Base-by-base conservation (phyloP, 108 stramenopile species). In the Chaetoceros muelleri region DNA sequence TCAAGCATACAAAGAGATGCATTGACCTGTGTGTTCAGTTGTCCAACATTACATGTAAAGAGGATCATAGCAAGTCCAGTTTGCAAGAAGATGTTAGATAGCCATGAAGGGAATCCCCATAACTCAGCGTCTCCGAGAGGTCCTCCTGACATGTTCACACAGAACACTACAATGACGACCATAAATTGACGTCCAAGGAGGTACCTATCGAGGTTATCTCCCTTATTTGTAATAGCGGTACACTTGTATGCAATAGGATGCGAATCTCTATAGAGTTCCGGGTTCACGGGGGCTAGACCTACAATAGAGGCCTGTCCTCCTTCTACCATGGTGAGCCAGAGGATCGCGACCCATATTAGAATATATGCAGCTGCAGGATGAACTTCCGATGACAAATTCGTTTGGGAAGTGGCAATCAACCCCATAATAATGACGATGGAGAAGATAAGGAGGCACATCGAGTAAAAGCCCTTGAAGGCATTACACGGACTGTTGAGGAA, bases 181-280 rank as follows among this genome's bases (percentile, higher is more conserved):
- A 90, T 81, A 74, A 90, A 86, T 66, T 90, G 88, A 80, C 89
- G 80, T 46, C 88, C 84, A 72, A 90, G 65, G 7, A 90, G 60
- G 72, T 81, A 90, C 24, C 87, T 77, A 45, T 90, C 82, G 20
- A 90, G 60, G 80, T 85, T 86, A 74, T 90, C 84, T 46, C 88
- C 88, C 70, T 72, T 80, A 75, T 83, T 74, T 55, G 64, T 66
- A 51, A 73, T 52, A 29, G 55, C 64, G 47, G 70, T 67, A 55
- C 62, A 65, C 57, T 75, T 67, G 72, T 73, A 73, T 17, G 84
- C 68, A 66, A 77, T 71, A 1, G 76, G 68, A 56, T 89, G 87
- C 29, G 64, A 69, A 52, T 85, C 75, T 46, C 66, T 66, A 81
- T 85, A 89, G 10, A 81, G 69, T 16, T 74, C 80, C 28, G 76